Evolutionary conservation across 306 rosid species (phyloP), one percentile per base, ranked within the genome.

Genomic region (Quercus glauca): DNA sequence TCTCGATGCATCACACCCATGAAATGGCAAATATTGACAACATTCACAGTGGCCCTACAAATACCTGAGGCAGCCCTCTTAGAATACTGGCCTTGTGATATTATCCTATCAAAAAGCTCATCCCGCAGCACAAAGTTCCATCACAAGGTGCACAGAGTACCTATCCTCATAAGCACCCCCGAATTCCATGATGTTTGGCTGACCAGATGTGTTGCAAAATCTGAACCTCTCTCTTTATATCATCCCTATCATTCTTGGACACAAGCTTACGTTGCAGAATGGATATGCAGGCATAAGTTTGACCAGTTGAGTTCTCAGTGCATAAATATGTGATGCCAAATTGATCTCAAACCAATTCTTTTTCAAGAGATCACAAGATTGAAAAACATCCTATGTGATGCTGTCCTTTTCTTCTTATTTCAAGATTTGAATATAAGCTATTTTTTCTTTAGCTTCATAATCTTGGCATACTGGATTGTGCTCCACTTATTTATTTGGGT

Each of bases 1-100:
- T 94, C 98, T 0, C 97, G 93, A 71, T 93, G 98, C 88, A 93
- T 56, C 20, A 93, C 97, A 13, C 97, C 98, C 97, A 93, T 93
- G 65, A 93, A 85, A 60, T 91, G 95, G 53, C 96, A 93, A 73
- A 92, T 89, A 49, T 92, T 97, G 20, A 94, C 97, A 77, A 90
- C 96, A 77, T 94, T 94, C 8, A 89, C 96, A 71, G 90, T 85
- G 74, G 88, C 86, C 45, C 97, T 77, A 74, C 93, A 90, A 72
- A 90, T 80, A 0, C 84, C 86, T 0, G 97, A 91, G 0, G 98
- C 98, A 31, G 93, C 97, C 51, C 91, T 83, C 89, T 94, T 94
- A 0, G 98, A 94, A 68, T 94, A 94, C 1, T 83, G 91, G 2
- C 96, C 98, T 78, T 91, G 84, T 1, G 94, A 94, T 37, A 90